Conservation (phyloP, 2,329 filamentous ascomycete genomes). For the Colletotrichum tofieldiae region DNA sequence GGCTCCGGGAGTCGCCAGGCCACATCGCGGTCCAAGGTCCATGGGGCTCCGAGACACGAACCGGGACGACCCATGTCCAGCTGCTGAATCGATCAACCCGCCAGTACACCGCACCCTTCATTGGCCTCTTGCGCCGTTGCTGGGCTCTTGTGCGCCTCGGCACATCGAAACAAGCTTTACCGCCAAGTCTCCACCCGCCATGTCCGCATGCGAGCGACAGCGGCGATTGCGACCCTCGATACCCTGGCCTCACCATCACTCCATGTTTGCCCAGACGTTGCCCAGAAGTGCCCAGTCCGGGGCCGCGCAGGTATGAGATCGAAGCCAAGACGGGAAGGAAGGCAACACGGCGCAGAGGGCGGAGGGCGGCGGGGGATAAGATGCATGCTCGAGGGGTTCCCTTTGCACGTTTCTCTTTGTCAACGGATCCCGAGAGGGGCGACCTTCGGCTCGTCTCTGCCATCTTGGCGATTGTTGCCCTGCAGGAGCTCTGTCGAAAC, state of each 20-base stretch:
- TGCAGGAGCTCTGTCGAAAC: neutral
- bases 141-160: conserved; percentile 28
- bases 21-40: conserved; percentile 11
- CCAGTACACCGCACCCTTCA: neutral
- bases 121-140: neutral
- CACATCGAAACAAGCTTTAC: conserved; percentile 42
- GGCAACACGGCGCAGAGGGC: neutral
- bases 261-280: neutral
- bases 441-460: conserved; percentile 28
- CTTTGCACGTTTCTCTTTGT: conserved; percentile 21
- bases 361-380: neutral
- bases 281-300: conserved; percentile 34
- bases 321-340: conserved; percentile 41
- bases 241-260: neutral
- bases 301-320: conserved; percentile 34
- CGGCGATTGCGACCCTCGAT: conserved; percentile 25
- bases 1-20: conserved; percentile 33
- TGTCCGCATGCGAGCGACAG: conserved; percentile 28
- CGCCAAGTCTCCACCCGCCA: conserved; percentile 41
- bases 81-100: neutral
- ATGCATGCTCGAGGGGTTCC: conserved; percentile 8
- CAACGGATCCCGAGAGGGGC: conserved; percentile 19
- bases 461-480: conserved; percentile 28
- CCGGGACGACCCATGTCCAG: conserved; percentile 24
- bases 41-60: conserved; percentile 24